Evolutionary conservation across 257 asterid species (phyloP).

Genomic region (Mitragyna speciosa): DNA sequence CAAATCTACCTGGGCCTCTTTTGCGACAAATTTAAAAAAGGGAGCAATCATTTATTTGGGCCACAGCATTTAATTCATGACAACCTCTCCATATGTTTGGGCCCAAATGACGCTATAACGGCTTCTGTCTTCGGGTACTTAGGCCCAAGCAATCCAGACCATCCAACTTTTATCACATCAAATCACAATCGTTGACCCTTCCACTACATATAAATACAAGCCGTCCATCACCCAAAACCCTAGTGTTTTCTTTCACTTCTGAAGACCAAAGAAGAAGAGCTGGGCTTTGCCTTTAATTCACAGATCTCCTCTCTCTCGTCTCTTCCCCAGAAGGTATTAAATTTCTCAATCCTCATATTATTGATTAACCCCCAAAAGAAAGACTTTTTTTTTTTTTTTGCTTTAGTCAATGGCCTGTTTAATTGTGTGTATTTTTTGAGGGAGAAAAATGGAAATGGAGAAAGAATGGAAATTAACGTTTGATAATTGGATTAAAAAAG

Average conservation of each 20-base stretch:
- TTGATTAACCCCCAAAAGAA: neutral
- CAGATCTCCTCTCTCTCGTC: neutral
- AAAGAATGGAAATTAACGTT: neutral
- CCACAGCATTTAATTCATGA: no score
- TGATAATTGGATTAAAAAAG: neutral
- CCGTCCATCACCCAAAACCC: neutral
- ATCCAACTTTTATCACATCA: neutral
- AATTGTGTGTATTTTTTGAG: neutral
- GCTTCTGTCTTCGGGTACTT: no score
- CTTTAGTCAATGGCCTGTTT: neutral
- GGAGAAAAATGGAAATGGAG: no score
- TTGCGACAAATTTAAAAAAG: no score
- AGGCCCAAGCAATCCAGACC: neutral
- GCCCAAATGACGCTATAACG: no score
- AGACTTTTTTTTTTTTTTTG: no score
- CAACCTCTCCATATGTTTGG: no score
- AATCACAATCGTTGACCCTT: neutral
- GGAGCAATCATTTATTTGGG: no score
- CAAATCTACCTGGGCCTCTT: no score
- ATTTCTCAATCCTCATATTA: neutral
- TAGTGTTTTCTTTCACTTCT: neutral
- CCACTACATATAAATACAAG: neutral
- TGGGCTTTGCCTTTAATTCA: neutral
- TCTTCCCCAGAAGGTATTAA: slow-evolving; percentile 7
- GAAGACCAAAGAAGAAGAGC: neutral